phyloP scores from a whole-genome alignment of 176 grass and related monocot species.

The Triticum dicoccoides region DNA sequence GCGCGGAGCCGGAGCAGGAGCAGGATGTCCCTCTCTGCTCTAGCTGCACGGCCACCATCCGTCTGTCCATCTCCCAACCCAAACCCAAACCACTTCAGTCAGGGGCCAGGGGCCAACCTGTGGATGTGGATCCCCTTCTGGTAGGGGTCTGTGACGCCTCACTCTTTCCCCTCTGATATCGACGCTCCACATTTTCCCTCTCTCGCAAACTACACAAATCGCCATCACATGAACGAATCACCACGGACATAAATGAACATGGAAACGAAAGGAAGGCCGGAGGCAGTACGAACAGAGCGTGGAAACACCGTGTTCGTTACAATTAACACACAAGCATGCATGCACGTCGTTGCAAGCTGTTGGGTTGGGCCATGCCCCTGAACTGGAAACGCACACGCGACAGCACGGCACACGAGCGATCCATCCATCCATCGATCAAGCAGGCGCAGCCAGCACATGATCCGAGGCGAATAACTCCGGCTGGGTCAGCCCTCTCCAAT shows the following conservation, averaged over 20 bases:
- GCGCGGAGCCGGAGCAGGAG: conserved; percentile 23
- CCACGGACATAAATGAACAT: neutral
- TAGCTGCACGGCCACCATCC: conserved; percentile 49
- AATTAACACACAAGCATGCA: neutral
- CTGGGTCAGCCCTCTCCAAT: neutral
- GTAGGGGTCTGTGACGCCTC: conserved; percentile 20
- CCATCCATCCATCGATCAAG: neutral
- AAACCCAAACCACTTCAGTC: conserved; percentile 31
- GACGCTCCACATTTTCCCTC: conserved; percentile 10
- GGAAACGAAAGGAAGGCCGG: neutral
- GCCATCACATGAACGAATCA: neutral
- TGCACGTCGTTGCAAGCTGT: neutral
- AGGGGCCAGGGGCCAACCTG: conserved; percentile 8
- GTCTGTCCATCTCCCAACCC: neutral
- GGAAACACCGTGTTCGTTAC: neutral
- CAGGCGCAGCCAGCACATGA: neutral
- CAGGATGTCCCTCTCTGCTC: conserved; percentile 31
- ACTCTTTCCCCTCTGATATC: neutral
- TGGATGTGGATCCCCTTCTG: neutral
- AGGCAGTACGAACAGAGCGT: neutral
- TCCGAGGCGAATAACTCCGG: neutral
- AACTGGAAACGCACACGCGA: neutral
- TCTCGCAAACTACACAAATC: neutral
- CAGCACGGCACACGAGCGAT: neutral
- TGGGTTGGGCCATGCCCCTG: conserved; percentile 10